Evolutionary conservation across 768 basidiomycete genomes (phyloP), one percentile per base, ranked within the genome.

Genomic region (Psilocybe tampanensis): DNA sequence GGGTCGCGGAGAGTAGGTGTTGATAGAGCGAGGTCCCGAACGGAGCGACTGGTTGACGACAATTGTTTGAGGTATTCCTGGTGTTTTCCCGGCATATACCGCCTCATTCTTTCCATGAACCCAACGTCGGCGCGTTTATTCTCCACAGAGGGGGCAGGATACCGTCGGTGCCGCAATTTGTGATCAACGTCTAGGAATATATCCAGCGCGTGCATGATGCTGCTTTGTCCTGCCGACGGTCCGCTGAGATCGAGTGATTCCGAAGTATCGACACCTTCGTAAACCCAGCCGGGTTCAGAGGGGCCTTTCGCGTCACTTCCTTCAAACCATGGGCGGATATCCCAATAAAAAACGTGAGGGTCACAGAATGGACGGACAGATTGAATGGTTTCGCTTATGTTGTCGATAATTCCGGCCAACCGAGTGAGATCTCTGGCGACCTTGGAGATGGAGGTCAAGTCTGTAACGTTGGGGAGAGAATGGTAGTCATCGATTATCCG

Each of bases 71-170:
- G 82, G 75, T 94, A 98, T 44, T 88, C 85, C 42, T 92, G 87
- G 74, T 98, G 96, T 52, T 83, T 84, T 13, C 90, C 89, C 0
- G 96, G 95, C 96, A 98, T 98, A 74, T 98, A 98, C 19, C 84
- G 83, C 55, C 92, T 77, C 95, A 97, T 97, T 47, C 93, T 82
- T 56, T 90, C 87, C 88, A 98, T 94, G 76, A 98, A 98, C 0
- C 86, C 84, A 34, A 74, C 79, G 71, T 84, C 92, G 39, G 80
- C 89, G 64, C 71, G 82, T 73, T 83, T 86, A 69, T 92, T 85
- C 55, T 77, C 71, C 45, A 79, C 72, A 52, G 91, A 86, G 52
- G 94, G 81, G 21, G 83, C 74, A 59, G 89, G 90, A 72, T 84
- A 74, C 66, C 88, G 79, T 70, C 85, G 79, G 59, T 88, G 80